Evolutionary conservation across 805 yeast genomes (phyloP).

Genomic region (Yueomyces sp.): DNA sequence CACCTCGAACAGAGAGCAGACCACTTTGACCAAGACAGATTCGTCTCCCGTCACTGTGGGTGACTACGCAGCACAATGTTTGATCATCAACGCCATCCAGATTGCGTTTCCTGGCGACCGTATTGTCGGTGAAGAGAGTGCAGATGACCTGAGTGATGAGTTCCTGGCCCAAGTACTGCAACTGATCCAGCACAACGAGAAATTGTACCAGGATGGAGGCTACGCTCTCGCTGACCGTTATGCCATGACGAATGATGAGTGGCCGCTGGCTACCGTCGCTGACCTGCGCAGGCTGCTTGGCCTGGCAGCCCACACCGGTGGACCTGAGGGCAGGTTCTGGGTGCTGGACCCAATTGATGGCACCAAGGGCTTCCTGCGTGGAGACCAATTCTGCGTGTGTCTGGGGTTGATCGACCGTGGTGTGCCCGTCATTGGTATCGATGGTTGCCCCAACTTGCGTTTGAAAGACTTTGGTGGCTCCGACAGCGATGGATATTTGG

Average conservation of each 20-base stretch:
- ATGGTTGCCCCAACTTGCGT: conserved; percentile 87
- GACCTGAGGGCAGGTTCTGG: conserved; percentile 77
- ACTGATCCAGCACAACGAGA: conserved; percentile 43
- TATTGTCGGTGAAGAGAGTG: conserved; percentile 90
- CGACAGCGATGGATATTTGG: conserved; percentile 23
- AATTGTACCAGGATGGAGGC: conserved; percentile 24
- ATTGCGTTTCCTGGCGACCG: conserved; percentile 72
- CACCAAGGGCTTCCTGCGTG: conserved; percentile 89
- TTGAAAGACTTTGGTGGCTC: conserved; percentile 25
- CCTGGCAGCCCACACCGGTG: conserved; percentile 39
- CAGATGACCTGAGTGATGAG: conserved; percentile 48
- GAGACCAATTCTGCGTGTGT: conserved; percentile 95
- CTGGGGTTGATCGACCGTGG: conserved; percentile 82
- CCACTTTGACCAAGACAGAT: conserved; percentile 69
- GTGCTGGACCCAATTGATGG: conserved; percentile 98
- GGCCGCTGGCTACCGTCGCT: conserved; percentile 29
- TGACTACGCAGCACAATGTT: conserved; percentile 92
- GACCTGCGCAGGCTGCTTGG: conserved; percentile 58
- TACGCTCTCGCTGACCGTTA: not conserved
- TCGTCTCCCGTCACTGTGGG: conserved; percentile 94
- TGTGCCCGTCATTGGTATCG: conserved; percentile 73
- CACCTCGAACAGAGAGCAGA: conserved; percentile 31
- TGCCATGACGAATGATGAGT: conserved; percentile 7
- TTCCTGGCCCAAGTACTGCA: conserved; percentile 38
- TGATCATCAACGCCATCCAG: conserved; percentile 72